These are phyloP conservation scores for Akanthomyces uredinophilus DNA, from an alignment of 2,329 filamentous ascomycete genomes.

Conservation along the genomic window DNA sequence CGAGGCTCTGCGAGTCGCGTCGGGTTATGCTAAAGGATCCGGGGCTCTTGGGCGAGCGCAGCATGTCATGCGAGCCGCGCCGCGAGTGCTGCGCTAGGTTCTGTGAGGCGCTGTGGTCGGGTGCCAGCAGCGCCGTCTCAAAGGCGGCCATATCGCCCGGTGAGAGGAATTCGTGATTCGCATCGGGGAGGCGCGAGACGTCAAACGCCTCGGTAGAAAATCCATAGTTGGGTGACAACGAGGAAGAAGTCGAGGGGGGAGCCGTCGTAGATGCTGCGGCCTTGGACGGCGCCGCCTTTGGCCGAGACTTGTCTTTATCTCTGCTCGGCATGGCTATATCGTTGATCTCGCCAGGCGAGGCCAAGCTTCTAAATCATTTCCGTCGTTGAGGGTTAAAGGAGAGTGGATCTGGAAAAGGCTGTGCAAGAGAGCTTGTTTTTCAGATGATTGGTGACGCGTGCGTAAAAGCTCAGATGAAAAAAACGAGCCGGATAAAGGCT, in stretches of 20 bases:
- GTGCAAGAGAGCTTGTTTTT: background rate
- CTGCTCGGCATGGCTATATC: constrained; percentile 1
- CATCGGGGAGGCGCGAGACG: constrained; percentile 67
- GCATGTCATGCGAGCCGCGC: constrained; percentile 40
- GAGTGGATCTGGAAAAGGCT: background rate
- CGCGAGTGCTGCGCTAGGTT: background rate
- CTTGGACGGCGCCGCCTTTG: background rate
- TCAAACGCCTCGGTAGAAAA: constrained; percentile 63
- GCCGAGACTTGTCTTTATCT: background rate
- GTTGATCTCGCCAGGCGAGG: constrained; percentile 1
- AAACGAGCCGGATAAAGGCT: background rate
- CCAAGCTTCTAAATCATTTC: background rate
- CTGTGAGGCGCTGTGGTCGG: constrained; percentile 60
- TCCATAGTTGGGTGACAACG: constrained; percentile 39
- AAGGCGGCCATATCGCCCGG: constrained; percentile 72
- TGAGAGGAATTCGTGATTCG: constrained; percentile 69
- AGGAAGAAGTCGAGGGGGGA: background rate
- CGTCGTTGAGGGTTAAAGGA: background rate
- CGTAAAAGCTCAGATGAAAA: background rate
- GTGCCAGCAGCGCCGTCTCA: constrained; percentile 73
- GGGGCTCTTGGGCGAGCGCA: constrained; percentile 36
- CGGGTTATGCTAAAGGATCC: constrained; percentile 40
- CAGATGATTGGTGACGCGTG: background rate
- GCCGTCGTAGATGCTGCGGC: background rate
- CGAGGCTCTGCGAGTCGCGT: constrained; percentile 30